Evolutionary conservation across 805 yeast genomes (phyloP).

Genomic region (Candida berthetii): DNA sequence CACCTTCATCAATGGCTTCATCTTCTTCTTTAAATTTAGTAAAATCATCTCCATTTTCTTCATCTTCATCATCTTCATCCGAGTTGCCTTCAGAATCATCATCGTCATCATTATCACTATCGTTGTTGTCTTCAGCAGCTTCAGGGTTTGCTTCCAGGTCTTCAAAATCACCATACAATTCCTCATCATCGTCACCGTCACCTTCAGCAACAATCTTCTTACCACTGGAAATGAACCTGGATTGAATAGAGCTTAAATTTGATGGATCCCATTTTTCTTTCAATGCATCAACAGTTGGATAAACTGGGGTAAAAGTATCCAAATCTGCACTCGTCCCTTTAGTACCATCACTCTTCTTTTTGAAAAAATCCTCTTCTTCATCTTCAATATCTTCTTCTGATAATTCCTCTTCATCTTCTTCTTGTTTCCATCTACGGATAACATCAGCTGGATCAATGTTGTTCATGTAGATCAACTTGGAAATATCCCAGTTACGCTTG

Average conservation of each 20-base stretch:
- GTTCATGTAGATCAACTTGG: constrained; percentile 73
- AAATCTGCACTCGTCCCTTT: constrained; percentile 22
- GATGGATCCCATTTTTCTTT: constrained; percentile 39
- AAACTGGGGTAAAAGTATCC: constrained; percentile 31
- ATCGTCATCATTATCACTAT: constrained; percentile 26
- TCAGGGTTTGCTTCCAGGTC: constrained; percentile 35
- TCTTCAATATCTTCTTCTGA: constrained; percentile 31
- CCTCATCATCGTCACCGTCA: constrained; percentile 40
- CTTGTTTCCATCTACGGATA: constrained; percentile 62
- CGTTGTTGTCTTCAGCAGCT: constrained; percentile 8
- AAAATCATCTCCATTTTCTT: constrained; percentile 31
- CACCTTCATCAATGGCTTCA: constrained; percentile 32
- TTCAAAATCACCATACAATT: constrained; percentile 50
- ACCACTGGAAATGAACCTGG: constrained; percentile 51
- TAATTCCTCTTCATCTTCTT: constrained; percentile 36
- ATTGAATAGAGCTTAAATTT: constrained; percentile 34
- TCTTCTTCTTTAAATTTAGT: constrained; percentile 33
- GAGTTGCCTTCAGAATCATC: constrained; percentile 41
- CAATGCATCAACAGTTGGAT: constrained; percentile 35
- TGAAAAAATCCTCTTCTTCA: constrained; percentile 47
- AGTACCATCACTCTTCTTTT: constrained; percentile 35
- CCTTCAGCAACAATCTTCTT: constrained; percentile 29
- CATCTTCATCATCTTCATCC: constrained; percentile 41
- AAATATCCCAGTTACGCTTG: constrained; percentile 68
- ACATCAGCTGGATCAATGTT: constrained; percentile 72